phyloP scores from a whole-genome alignment of 768 basidiomycete species.

The Podaxis sp. region DNA sequence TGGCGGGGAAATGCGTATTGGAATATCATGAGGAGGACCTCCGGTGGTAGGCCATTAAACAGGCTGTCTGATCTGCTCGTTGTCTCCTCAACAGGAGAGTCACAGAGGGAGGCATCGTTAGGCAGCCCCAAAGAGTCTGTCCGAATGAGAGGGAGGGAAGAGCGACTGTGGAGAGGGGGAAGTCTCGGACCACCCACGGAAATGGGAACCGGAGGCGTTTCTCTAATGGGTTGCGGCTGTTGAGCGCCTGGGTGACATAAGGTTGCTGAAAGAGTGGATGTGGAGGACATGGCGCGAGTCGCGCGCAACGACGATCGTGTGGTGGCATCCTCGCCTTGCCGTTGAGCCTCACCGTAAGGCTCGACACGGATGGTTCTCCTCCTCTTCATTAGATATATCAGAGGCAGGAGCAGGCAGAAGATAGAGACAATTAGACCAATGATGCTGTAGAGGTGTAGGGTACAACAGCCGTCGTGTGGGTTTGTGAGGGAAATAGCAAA shows the following conservation, averaged over 20 bases:
- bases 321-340: neutral
- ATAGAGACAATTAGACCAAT: neutral
- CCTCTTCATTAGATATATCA: neutral
- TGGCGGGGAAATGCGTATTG: neutral
- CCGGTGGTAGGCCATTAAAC: neutral
- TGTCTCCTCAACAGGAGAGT: neutral
- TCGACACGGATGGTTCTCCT: neutral
- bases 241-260: neutral
- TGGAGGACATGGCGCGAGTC: neutral
- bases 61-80: neutral
- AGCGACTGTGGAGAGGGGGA: neutral
- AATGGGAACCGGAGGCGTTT: neutral
- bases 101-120: neutral
- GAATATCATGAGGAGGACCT: conserved; percentile 4
- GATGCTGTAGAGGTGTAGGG: neutral
- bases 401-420: neutral
- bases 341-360: neutral
- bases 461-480: neutral
- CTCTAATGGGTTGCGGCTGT: neutral
- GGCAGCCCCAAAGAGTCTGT: neutral
- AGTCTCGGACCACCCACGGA: neutral
- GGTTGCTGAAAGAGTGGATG: neutral
- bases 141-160: neutral
- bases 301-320: neutral
- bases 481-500: neutral